These are phyloP conservation scores for Blastocystis hominis DNA, from an alignment of 352 stramenopile species.

Conservation along the genomic window DNA sequence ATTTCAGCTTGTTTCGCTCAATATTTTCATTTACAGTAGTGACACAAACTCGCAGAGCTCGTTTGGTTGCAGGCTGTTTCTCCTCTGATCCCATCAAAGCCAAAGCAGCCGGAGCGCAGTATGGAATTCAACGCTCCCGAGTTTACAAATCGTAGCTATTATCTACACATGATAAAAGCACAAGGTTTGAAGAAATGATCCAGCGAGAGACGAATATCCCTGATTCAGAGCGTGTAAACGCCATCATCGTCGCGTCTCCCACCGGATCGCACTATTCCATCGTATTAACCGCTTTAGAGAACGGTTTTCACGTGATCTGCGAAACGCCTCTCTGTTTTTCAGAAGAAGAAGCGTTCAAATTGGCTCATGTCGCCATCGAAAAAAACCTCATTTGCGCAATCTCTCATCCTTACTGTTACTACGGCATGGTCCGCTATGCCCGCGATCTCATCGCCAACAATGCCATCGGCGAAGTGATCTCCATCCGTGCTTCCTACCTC, in stretches of 20 bases:
- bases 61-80: slow-evolving; percentile 24
- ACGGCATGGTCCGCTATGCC: slow-evolving; percentile 24
- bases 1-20: background rate
- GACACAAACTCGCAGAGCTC: background rate
- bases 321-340: slow-evolving; percentile 17
- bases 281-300: background rate
- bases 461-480: slow-evolving; percentile 4
- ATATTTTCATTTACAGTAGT: background rate
- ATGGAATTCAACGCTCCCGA: slow-evolving; percentile 17
- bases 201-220: slow-evolving; percentile 3
- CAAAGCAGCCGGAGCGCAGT: slow-evolving; percentile 5
- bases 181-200: slow-evolving; percentile 39
- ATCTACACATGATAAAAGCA: background rate
- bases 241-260: background rate
- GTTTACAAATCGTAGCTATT: slow-evolving; percentile 5
- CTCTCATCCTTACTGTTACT: slow-evolving; percentile 2
- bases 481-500: background rate
- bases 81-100: slow-evolving; percentile 20
- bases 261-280: background rate
- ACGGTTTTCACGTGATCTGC: slow-evolving; percentile 46
- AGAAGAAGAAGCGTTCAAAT: slow-evolving; percentile 20
- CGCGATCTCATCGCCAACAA: slow-evolving; percentile 30
- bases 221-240: slow-evolving; percentile 25
- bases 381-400: slow-evolving; percentile 34
- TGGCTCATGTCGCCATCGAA: background rate